Base-by-base conservation (phyloP, 257 asterid species). In the Eucommia ulmoides region DNA sequence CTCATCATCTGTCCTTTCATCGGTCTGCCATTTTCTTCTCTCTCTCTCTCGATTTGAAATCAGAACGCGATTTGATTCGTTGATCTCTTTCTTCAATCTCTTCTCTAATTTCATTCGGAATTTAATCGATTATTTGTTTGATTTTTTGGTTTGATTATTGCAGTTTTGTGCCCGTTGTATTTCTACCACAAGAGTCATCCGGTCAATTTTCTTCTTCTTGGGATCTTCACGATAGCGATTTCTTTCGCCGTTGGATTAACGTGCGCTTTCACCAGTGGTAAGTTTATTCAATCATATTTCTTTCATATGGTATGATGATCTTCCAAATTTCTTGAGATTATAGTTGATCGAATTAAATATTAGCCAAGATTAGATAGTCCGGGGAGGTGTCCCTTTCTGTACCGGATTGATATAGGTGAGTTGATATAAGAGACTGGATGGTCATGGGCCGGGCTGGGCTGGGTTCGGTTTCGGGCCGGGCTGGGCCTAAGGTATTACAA, bases 141-240 rank as follows among this genome's bases (percentile, higher is more conserved):
- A n/a, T 8, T 7, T 15, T 14, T 23, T 1, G 11, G 8, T 1
- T 22, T 0, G 3, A 14, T 47, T 0, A 21, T 0, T 63, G 88
- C 89, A 84, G 95, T 71, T 33, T 42, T 89, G 60, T 78, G 65
- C 1, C 94, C 94, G 1, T 49, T 88, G 78, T 76, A 64, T 55
- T 82, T 69, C 63, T 84, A 76, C 60, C 58, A 78, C 72, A 83
- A 80, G 87, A 72, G 16, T 63, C 96, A 89, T 64, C 96, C 97
- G 10, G 52, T 68, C 63, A 89, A 89, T 61, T 88, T 73, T 45
- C 2, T 84, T 9, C 80, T 88, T n/a, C 93, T 89, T 54, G 96
- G 75, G 45, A 1, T 89, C 7, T 89, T 89, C 52, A 84, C 97
- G 3, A 52, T 71, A 52, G 23, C 93, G 19, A 61, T 89, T 10